Evolutionary conservation across 495 filamentous ascomycete species (phyloP).

Genomic region (Annulohypoxylon moriforme): DNA sequence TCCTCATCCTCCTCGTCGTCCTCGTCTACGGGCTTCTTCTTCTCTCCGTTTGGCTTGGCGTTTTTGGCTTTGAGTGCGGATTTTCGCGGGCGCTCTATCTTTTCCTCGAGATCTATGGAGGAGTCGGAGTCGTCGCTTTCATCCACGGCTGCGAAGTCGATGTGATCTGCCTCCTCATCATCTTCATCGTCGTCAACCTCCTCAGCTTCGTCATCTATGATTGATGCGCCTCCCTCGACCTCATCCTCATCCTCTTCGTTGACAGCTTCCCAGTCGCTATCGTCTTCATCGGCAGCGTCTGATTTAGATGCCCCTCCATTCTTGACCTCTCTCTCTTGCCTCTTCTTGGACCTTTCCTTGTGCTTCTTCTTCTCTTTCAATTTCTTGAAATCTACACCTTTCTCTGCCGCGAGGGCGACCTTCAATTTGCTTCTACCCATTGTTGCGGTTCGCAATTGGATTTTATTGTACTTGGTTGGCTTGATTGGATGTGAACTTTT

Average conservation of each 20-base stretch:
- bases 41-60: conserved; percentile 54
- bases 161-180: conserved; percentile 19
- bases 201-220: conserved; percentile 27
- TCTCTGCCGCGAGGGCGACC: conserved; percentile 72
- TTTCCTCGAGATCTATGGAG: conserved; percentile 51
- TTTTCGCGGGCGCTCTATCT: conserved; percentile 49
- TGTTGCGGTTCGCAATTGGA: conserved; percentile 38
- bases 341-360: conserved; percentile 65
- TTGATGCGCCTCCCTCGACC: conserved; percentile 34
- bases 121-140: conserved; percentile 51
- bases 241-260: conserved; percentile 58
- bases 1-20: conserved; percentile 56
- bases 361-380: conserved; percentile 67
- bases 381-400: conserved; percentile 74
- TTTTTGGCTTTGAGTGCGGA: conserved; percentile 46
- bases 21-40: conserved; percentile 50
- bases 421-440: conserved; percentile 70
- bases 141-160: conserved; percentile 45
- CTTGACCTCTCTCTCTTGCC: conserved; percentile 55
- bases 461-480: conserved; percentile 16
- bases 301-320: conserved; percentile 52
- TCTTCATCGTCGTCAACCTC: conserved; percentile 38
- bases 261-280: conserved; percentile 57
- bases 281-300: conserved; percentile 52
- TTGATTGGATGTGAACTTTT: conserved; percentile 28